Base-by-base conservation (phyloP, 495 filamentous ascomycete genomes). In the Lasiosphaeria ovina region DNA sequence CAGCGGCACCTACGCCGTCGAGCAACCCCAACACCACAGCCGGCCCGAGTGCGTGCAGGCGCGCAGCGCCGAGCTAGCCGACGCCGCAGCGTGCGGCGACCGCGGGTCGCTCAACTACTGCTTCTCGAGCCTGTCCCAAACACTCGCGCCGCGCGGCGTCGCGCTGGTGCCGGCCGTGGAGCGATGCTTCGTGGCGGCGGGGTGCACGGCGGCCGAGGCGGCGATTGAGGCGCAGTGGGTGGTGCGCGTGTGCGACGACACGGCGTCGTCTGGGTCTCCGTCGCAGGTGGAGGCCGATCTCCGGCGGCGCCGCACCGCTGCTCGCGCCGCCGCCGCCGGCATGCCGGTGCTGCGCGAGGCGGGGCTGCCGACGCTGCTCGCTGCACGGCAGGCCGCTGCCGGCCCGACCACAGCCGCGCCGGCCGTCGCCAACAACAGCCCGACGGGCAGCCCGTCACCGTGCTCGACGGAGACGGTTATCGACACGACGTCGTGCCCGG, bases 391-490 rank as follows among this genome's bases (percentile, higher is more conserved):
- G 51, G 58, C 24, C 33, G 17, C 17, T 24, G 24, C 24, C 24
- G 24, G 24, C 24, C 24, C 24, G 40, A 44, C 56, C 16, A 12
- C 45, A 14, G 35, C 63, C 60, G 51, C 55, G 35, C 33, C 55
- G n/a, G 52, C 60, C 9, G 49, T 52, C 14, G 38, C 38, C 56
- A 54, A 51, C 54, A 64, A 56, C 60, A 45, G 6, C 52, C 24
- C 24, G 24, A 24, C 24, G 24, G 58, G 45, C 59, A 51, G 57
- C 62, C 51, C 57, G 12, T 62, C 66, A 0, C 61, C 58, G 34
- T 82, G 80, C 74, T 76, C 73, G 62, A 76, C 72, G 54, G 68
- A 67, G 14, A 68, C 59, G 9, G 65, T 55, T 9, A 53, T 66
- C 52, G 12, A 54, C 3, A 74, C 74, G 16, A 68, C 66, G 5